Evolutionary conservation across 768 basidiomycete species (phyloP).

Genomic region (Cantharellus anzutake): DNA sequence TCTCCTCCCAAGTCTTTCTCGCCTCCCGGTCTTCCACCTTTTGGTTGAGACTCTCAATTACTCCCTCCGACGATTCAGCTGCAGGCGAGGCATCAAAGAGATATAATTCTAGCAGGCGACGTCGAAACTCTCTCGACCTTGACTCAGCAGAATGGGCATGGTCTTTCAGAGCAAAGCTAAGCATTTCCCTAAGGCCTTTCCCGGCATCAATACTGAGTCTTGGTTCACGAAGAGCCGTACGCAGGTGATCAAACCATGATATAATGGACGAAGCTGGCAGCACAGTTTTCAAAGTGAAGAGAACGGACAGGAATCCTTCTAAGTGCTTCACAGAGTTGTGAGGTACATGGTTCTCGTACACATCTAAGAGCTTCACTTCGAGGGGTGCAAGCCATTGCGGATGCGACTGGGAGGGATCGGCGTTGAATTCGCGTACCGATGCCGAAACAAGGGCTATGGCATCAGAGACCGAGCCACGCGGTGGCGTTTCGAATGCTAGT

Average conservation of each 20-base stretch:
- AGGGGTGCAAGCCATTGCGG: constrained; percentile 12
- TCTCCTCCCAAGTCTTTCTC: constrained; percentile 53
- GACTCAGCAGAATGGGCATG: constrained; percentile 20
- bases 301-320: constrained; percentile 46
- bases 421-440: neutral
- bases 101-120: constrained; percentile 53
- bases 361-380: constrained; percentile 46
- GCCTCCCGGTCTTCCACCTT: constrained; percentile 38
- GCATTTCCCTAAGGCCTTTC: constrained; percentile 51
- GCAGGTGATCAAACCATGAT: constrained; percentile 69
- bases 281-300: constrained; percentile 41
- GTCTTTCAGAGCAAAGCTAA: constrained; percentile 38
- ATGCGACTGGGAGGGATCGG: constrained; percentile 11
- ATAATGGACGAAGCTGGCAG: constrained; percentile 48
- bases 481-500: neutral
- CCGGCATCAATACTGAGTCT: constrained; percentile 38
- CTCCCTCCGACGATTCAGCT: constrained; percentile 42
- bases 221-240: constrained; percentile 60
- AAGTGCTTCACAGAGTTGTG: constrained; percentile 41
- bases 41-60: constrained; percentile 47
- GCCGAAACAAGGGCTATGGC: neutral
- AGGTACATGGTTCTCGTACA: constrained; percentile 44
- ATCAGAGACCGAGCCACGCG: neutral
- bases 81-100: constrained; percentile 62
- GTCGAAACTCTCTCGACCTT: constrained; percentile 44